Conservation (phyloP, 768 basidiomycete species). For the Psilocybe azurescens region DNA sequence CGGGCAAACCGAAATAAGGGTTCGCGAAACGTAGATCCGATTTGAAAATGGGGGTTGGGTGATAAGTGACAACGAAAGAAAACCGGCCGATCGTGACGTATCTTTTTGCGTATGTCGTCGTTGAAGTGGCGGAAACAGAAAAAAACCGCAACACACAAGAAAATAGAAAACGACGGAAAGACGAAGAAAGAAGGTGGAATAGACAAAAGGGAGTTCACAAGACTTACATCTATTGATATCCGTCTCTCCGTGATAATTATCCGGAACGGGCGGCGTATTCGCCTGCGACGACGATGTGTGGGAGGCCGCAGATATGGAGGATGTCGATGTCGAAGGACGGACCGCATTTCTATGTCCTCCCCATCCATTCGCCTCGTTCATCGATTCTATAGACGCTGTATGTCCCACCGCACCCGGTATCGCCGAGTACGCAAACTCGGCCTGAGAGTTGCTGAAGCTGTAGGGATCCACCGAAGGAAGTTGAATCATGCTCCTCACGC, state of each 20-base stretch:
- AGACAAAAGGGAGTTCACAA: neutral
- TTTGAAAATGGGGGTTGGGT: neutral
- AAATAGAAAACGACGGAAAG: neutral
- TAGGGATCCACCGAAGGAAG: conserved; percentile 76
- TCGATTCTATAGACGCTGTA: conserved; percentile 47
- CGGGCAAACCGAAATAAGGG: neutral
- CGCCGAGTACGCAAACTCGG: conserved; percentile 84
- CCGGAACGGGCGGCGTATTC: conserved; percentile 78
- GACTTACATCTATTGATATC: conserved; percentile 87
- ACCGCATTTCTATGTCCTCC: conserved; percentile 47
- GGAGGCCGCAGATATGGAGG: conserved; percentile 76
- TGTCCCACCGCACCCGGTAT: conserved; percentile 51
- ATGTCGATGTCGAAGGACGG: conserved; percentile 79
- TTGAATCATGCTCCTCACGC: conserved; percentile 86
- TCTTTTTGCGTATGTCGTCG: neutral
- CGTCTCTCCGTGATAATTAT: conserved; percentile 68
- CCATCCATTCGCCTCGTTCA: conserved; percentile 54
- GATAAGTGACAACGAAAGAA: neutral
- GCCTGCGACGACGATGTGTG: conserved; percentile 83
- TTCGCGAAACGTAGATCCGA: neutral
- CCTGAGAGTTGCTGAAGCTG: conserved; percentile 64
- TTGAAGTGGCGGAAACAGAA: neutral
- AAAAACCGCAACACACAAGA: neutral
- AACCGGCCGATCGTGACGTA: conserved; percentile 4
- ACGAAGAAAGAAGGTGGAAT: neutral